Evolutionary conservation across 1,284 basidiomycete species (phyloP).

Genomic region (Kalmanozyma brasiliensis): DNA sequence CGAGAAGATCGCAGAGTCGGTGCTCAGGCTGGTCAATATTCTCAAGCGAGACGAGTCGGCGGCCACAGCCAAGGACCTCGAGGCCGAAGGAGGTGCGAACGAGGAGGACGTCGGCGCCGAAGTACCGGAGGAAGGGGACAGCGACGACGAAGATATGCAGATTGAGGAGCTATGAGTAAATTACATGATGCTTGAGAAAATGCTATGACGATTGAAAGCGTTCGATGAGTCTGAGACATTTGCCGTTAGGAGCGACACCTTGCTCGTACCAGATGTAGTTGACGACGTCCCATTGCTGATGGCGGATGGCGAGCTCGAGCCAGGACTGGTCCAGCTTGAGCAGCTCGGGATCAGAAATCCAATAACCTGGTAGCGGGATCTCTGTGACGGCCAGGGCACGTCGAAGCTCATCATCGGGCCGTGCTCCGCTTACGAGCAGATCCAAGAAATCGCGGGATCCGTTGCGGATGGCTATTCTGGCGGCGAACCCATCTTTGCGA

Average conservation of each 20-base stretch:
- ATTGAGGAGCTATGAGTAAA: constrained; percentile 59
- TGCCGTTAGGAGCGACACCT: constrained; percentile 33
- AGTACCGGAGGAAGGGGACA: constrained; percentile 35
- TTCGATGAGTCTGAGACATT: constrained; percentile 33
- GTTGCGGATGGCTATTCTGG: constrained; percentile 37
- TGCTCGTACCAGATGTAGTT: constrained; percentile 42
- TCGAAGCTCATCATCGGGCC: constrained; percentile 4
- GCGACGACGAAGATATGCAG: constrained; percentile 58
- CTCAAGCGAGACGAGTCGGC: constrained; percentile 65
- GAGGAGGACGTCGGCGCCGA: constrained; percentile 51
- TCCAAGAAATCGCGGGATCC: constrained; percentile 16
- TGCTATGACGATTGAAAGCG: too few relatives aligned
- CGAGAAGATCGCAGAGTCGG: constrained; percentile 72
- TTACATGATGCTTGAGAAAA: not conserved
- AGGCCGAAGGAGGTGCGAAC: constrained; percentile 42
- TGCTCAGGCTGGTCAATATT: constrained; percentile 65
- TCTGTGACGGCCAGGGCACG: too few relatives aligned
- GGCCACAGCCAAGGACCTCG: constrained; percentile 48
- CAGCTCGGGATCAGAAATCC: not conserved
- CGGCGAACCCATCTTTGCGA: constrained; percentile 33
- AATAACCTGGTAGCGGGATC: too few relatives aligned
- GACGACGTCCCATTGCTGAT: constrained; percentile 26
- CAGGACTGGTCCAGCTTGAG: constrained; percentile 14
- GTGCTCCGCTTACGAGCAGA: constrained; percentile 21
- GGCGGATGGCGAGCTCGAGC: constrained; percentile 29